These are phyloP conservation scores for Aspergillus ostianus DNA, from an alignment of 495 filamentous ascomycete genomes.

Conservation along the genomic window DNA sequence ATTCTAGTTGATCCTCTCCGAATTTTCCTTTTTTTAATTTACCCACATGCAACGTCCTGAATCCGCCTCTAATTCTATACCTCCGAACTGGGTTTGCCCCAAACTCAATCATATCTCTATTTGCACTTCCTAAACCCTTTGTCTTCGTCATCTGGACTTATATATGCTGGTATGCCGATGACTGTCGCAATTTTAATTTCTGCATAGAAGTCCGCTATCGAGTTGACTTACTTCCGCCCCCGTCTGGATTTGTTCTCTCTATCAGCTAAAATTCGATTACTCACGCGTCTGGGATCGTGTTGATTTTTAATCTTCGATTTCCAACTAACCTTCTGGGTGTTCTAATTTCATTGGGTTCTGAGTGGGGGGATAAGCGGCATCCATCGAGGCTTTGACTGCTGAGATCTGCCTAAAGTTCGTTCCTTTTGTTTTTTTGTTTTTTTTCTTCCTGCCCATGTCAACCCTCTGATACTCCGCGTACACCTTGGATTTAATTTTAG, in stretches of 20 bases:
- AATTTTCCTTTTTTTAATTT: conserved; percentile 7
- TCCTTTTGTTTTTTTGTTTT: background rate
- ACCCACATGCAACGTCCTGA: conserved; percentile 24
- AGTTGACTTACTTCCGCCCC: conserved; percentile 1
- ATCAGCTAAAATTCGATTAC: conserved; percentile 8
- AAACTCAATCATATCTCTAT: conserved; percentile 13
- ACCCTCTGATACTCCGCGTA: conserved; percentile 3
- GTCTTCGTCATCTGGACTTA: conserved; percentile 14
- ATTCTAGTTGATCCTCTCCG: conserved; percentile 7
- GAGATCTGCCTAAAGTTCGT: conserved; percentile 17
- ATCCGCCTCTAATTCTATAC: conserved; percentile 18
- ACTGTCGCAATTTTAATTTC: conserved; percentile 2
- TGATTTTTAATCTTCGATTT: background rate
- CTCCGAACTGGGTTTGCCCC: conserved; percentile 11
- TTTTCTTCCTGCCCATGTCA: conserved; percentile 4
- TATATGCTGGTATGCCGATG: conserved; percentile 17
- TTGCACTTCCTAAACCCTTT: conserved; percentile 27
- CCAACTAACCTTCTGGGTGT: background rate
- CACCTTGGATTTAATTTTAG: background rate
- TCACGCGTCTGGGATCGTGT: background rate
- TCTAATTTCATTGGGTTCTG: background rate
- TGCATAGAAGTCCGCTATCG: background rate
- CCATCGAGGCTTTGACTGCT: conserved; percentile 8
- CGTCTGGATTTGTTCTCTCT: background rate
- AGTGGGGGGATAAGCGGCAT: background rate